Evolutionary conservation across 345 rosid species (phyloP), one percentile per base, ranked within the genome.

Genomic region (Schrenkiella parvula): DNA sequence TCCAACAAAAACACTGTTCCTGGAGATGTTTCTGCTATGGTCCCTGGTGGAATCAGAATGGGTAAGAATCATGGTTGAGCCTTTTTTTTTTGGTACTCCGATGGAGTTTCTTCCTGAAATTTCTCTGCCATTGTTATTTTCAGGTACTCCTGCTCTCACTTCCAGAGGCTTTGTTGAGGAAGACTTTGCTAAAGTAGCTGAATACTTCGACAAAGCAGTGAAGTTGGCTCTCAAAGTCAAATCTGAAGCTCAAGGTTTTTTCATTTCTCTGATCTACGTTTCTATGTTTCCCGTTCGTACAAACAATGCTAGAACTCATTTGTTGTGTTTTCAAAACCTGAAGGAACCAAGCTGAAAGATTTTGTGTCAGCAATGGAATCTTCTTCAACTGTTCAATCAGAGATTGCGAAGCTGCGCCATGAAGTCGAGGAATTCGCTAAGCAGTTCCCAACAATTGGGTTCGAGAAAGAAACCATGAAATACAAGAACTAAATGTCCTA

Each of bases 21-120:
- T 15, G 99, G 99, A 70, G 99, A 95, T 77, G 99, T 95, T 74
- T 95, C 99, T 71, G 99, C 99, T 58, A 95, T 95, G 99, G 99
- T 95, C 79, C 99, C 99, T 28, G 99, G 99, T 64, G 99, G 99
- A 85, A 95, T 95, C 79, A 84, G 99, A 77, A 95, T 95, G 99
- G 99, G 99, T 93, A 84, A 71, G 61, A 68, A 35, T 54, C 73
- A 50, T 47, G 17, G 3, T 17, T 14, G 15, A 11, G 32, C 41
- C 7, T 5, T 54, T 35, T 37, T 18, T 5, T 39, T 19, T 38
- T 22, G 18, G 10, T 67, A 55, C 10, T 2, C 19, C 14, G 19
- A 52, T 26, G 2, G 13, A 60, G 18, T 2, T 51, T 28, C 28
- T 35, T 29, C 47, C 3, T 38, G 18, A 74, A 39, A 21, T 31